Evolutionary conservation across 2,329 filamentous ascomycete species (phyloP).

Genomic region (Cordyceps fumosorosea): DNA sequence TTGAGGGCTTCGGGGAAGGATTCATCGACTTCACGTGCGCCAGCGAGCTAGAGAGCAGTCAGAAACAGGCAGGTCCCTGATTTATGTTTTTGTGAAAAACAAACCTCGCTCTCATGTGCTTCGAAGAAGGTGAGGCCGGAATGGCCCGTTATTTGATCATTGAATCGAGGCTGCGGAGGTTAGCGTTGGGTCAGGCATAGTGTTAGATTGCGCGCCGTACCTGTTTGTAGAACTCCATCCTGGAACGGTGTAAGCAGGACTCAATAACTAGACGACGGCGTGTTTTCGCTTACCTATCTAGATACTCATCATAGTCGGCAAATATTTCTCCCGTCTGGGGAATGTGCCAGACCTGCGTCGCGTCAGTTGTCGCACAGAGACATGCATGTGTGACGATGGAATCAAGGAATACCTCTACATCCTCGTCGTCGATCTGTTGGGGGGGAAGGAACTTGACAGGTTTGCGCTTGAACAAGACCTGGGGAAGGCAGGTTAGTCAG

Average conservation of each 20-base stretch:
- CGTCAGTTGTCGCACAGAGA: constrained; percentile 15
- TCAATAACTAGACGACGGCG: not conserved
- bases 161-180: constrained; percentile 66
- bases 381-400: constrained; percentile 9
- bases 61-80: not conserved
- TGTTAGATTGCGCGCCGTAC: constrained; percentile 40
- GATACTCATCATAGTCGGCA: constrained; percentile 77
- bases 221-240: constrained; percentile 91
- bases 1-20: constrained; percentile 88
- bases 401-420: constrained; percentile 61
- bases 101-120: constrained; percentile 82
- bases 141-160: constrained; percentile 92
- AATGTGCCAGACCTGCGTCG: constrained; percentile 80
- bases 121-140: constrained; percentile 89
- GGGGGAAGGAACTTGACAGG: constrained; percentile 75
- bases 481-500: constrained; percentile 12
- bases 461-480: constrained; percentile 97
- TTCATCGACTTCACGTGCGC: constrained; percentile 82
- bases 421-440: constrained; percentile 70
- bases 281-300: constrained; percentile 59
- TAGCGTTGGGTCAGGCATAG: not conserved
- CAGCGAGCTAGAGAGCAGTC: constrained; percentile 51
- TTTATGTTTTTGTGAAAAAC: constrained; percentile 22
- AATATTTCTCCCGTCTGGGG: constrained; percentile 87
- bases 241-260: constrained; percentile 29